These are phyloP conservation scores for Eremomyces bilateralis DNA, from an alignment of 495 filamentous ascomycete genomes.

Conservation along the genomic window DNA sequence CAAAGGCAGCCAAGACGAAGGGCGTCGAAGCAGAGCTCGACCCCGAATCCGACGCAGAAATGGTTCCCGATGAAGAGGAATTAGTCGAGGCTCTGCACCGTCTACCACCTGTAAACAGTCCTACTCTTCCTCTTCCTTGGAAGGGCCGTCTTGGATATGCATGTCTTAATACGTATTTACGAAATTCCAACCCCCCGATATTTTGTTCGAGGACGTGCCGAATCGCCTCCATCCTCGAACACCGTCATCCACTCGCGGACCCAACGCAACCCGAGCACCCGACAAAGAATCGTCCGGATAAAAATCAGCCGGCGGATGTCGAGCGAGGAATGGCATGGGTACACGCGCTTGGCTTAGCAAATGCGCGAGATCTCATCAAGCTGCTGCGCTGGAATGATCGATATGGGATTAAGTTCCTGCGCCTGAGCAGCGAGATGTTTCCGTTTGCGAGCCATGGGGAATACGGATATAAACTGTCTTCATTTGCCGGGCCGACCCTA, in stretches of 20 bases:
- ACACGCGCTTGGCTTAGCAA: slow-evolving; percentile 55
- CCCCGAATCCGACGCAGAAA: slow-evolving; percentile 21
- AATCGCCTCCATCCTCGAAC: slow-evolving; percentile 75
- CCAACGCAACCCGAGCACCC: slow-evolving; percentile 55
- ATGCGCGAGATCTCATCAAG: slow-evolving; percentile 64
- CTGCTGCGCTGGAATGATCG: slow-evolving; percentile 85
- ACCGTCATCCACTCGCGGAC: slow-evolving; percentile 58
- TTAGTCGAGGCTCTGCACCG: slow-evolving; percentile 28
- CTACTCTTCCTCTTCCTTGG: slow-evolving; percentile 77
- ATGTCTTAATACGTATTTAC: slow-evolving; percentile 84
- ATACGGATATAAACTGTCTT: slow-evolving; percentile 71
- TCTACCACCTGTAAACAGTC: slow-evolving; percentile 63
- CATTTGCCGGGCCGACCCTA: slow-evolving; percentile 64
- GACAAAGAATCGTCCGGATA: slow-evolving; percentile 66
- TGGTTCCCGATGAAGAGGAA: slow-evolving; percentile 20
- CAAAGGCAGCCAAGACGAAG: background rate
- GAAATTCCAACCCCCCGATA: slow-evolving; percentile 61
- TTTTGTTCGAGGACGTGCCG: slow-evolving; percentile 87
- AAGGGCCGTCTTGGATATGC: slow-evolving; percentile 85
- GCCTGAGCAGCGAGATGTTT: slow-evolving; percentile 88
- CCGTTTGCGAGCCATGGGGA: slow-evolving; percentile 77
- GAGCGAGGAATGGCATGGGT: slow-evolving; percentile 47
- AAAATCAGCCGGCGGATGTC: slow-evolving; percentile 36
- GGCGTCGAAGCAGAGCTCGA: slow-evolving; percentile 4
- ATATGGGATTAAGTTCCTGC: slow-evolving; percentile 82